These are phyloP conservation scores for Euphorbia tirucalli DNA, from an alignment of 345 rosid species.

Conservation along the genomic window DNA sequence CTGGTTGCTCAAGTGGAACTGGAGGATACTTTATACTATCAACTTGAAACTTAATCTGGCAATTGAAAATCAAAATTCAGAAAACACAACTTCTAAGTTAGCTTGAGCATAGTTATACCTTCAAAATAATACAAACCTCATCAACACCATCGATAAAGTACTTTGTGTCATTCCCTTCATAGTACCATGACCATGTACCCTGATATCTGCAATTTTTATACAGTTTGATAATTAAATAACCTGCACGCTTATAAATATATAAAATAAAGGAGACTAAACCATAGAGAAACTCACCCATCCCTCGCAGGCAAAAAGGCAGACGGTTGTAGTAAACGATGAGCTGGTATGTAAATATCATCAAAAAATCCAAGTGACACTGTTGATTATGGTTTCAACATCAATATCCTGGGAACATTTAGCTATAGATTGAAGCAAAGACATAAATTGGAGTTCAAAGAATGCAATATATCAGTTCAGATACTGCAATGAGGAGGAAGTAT, in stretches of 20 bases:
- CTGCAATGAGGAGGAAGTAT: neutral
- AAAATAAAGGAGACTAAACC: neutral
- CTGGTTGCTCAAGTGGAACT: conserved; percentile 60
- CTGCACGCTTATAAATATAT: too few species aligned
- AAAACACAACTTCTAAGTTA: neutral
- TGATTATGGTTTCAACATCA: conserved; percentile 20
- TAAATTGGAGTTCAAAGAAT: neutral
- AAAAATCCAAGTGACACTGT: conserved; percentile 94
- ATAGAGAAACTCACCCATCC: conserved; percentile 36
- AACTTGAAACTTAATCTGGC: conserved; percentile 74
- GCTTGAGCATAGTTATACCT: neutral
- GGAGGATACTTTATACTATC: conserved; percentile 52
- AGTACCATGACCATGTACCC: conserved; percentile 76
- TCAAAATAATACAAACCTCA: conserved; percentile 40
- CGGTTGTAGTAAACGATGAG: conserved; percentile 54
- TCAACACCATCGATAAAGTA: conserved; percentile 56
- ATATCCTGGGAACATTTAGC: neutral
- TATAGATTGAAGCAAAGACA: neutral
- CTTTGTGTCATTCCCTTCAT: conserved; percentile 20
- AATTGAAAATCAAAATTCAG: conserved; percentile 24
- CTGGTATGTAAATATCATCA: conserved; percentile 71
- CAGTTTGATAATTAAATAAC: neutral
- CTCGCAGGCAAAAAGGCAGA: conserved; percentile 41
- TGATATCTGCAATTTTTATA: conserved; percentile 44
- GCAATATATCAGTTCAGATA: neutral